Evolutionary conservation across 768 basidiomycete genomes (phyloP), one percentile per base, ranked within the genome.

Genomic region (Russula earlei): DNA sequence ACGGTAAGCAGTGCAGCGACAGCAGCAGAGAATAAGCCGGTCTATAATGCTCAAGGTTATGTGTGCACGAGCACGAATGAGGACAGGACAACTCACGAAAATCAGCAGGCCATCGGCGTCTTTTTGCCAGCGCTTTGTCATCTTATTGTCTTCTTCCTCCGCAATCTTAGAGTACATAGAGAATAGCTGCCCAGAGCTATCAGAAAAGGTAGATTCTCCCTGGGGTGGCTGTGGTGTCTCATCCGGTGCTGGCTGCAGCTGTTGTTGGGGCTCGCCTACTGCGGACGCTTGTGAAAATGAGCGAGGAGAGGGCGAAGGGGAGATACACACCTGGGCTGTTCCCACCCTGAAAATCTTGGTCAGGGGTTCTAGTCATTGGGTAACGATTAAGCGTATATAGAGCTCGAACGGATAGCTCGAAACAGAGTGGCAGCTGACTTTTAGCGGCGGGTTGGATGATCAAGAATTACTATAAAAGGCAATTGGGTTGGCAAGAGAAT

Each of bases 11-110:
- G 50, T 25, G 50, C 20, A n/a, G 61, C 58, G 19, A 61, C 45
- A 4, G 45, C 37, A 5, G 55, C 61, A 3, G 61, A 61, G 47
- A 62, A 62, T 24, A 62, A 41, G 40, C 60, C 61, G 29, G 55
- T 42, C 61, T 61, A 34, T 11, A 22, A 3, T 3, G 1, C n/a
- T 43, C 14, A 19, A 0, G 25, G 47, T 37, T 5, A 24, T 12
- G 9, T 12, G 4, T n/a, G 29, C 1, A 14, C 15, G 6, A 22
- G 12, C 9, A 11, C 8, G 8, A 14, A 41, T 14, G 12, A 1
- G 5, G 34, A 38, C 20, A 27, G 1, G 2, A 15, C 2, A 10
- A 36, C 60, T 41, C 37, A 62, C 61, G 14, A 62, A 61, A 40
- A 61, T 42, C 3, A 62, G 25, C n/a, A 33, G 37, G 3, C 44